phyloP scores from a whole-genome alignment of 1,284 basidiomycete genomes.

The Fistulinella staudtii region DNA sequence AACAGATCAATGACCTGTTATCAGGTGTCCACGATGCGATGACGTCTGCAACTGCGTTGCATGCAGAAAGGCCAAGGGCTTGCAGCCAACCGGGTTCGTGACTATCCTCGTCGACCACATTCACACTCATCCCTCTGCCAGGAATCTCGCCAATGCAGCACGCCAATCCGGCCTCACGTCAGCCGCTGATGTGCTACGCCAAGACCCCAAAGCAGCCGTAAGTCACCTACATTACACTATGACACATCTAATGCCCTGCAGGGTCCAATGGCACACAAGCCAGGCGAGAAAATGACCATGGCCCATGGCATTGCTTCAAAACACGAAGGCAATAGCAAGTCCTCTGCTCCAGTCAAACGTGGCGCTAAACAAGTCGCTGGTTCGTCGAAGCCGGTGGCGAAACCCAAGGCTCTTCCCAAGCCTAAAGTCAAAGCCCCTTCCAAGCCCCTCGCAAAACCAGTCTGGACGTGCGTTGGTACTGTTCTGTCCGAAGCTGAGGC shows the following conservation, averaged over 20 bases:
- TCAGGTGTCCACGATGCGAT: constrained; percentile 65
- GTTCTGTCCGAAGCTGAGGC: constrained; percentile 44
- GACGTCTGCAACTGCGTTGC: constrained; percentile 61
- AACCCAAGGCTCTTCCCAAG: constrained; percentile 10
- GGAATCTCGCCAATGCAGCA: constrained; percentile 36
- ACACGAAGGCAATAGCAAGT: constrained; percentile 4
- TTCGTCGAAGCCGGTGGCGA: constrained; percentile 8
- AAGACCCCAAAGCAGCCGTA: constrained; percentile 34
- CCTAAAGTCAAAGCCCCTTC: constrained; percentile 10
- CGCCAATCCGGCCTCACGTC: constrained; percentile 36
- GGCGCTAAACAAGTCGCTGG: constrained; percentile 1
- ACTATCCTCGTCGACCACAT: neutral
- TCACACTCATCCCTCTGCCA: constrained; percentile 17
- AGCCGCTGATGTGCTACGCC: constrained; percentile 38
- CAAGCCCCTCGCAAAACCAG: constrained; percentile 35
- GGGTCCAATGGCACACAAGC: constrained; percentile 33
- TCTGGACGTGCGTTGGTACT: constrained; percentile 50
- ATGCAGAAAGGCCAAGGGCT: constrained; percentile 60
- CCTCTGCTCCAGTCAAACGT: constrained; percentile 15
- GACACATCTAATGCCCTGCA: constrained; percentile 11
- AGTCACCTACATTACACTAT: constrained; percentile 11
- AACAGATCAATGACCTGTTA: constrained; percentile 13
- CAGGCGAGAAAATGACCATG: constrained; percentile 16
- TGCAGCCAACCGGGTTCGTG: constrained; percentile 53
- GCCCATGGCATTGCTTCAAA: constrained; percentile 6